These are phyloP conservation scores for Vitis cinerea DNA, from an alignment of 164 flowering plant genomes.

Conservation along the genomic window DNA sequence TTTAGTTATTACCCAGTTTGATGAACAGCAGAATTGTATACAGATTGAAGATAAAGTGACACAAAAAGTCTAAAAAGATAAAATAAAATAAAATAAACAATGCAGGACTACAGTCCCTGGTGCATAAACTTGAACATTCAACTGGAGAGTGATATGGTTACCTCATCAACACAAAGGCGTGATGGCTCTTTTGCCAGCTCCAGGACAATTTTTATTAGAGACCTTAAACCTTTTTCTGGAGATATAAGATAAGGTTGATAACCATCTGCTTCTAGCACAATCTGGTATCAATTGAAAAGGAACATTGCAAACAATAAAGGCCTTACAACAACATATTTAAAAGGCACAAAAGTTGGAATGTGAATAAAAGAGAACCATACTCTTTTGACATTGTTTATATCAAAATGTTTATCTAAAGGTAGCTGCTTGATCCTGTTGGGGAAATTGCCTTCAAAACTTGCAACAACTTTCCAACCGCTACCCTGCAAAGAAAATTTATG, in stretches of 20 bases:
- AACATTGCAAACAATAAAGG: not conserved
- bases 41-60: not conserved
- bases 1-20: not conserved
- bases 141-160: slow-evolving; percentile 14
- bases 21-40: not conserved
- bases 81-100: not conserved
- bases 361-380: slow-evolving; percentile 28
- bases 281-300: slow-evolving; percentile 34
- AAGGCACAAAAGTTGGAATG: not conserved
- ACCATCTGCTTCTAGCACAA: slow-evolving; percentile 99
- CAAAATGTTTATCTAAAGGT: slow-evolving; percentile 96
- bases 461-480: slow-evolving; percentile 97
- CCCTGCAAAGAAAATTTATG: slow-evolving; percentile 58
- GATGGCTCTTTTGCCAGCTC: slow-evolving; percentile 98
- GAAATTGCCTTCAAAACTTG: slow-evolving; percentile 96
- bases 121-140: not conserved
- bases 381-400: slow-evolving; percentile 92
- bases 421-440: slow-evolving; percentile 97
- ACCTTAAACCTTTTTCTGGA: slow-evolving; percentile 96
- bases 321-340: not conserved
- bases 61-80: not conserved
- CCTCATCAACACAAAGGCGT: slow-evolving; percentile 98
- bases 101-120: not conserved
- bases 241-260: slow-evolving; percentile 99
- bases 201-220: slow-evolving; percentile 82